A percentile compares a stretch with the other conserved stretches of the same genome.
phyloP scores from a whole-genome alignment of 129 eudicot species.

The Daucus carota region DH1_v3.0 NC_030384.2:43760001-43760500 shows the following conservation, averaged over 20 bases:
- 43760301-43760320: not conserved
- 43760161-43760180: not conserved
- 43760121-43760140: not conserved
- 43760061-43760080: not conserved
- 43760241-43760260: not conserved
- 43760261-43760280: not conserved
- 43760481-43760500: not conserved
- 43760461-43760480: too few relatives aligned
- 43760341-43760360: not conserved
- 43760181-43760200: not conserved
- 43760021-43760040: not conserved
- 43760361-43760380: not conserved
- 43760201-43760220: not conserved
- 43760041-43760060: not conserved
- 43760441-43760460: too few relatives aligned
- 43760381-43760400: not conserved
- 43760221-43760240: not conserved
- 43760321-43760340: not conserved
- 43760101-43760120: not conserved
- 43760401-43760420: too few relatives aligned
- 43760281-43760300: not conserved
- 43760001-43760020: too few relatives aligned
- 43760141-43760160: not conserved
- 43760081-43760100: not conserved
- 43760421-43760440: too few relatives aligned